Base-by-base conservation (phyloP, 495 filamentous ascomycete species). In the Neurospora africana region DNA sequence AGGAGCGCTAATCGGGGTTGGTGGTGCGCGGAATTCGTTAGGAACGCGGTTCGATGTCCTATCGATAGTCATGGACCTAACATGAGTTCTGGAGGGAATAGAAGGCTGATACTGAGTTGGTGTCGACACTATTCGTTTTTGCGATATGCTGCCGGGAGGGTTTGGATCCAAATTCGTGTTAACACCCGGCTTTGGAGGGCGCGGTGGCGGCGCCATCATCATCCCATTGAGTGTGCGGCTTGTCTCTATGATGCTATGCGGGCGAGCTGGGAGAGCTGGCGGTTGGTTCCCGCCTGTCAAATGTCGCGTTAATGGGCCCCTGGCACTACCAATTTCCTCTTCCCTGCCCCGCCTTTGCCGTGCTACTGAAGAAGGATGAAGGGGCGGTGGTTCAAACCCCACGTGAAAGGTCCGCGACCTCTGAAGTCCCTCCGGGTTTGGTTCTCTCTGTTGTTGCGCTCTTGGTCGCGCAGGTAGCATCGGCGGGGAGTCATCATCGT, bases 221-320 rank as follows among this genome's bases (percentile, higher is more conserved):
- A 75, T 36, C 71, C 70, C 67, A 78, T 79, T 68, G 73, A 73
- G 19, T 4, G 53, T 61, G 30, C 75, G 74, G 21, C 38, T 27
- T 8, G 76, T 53, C 37, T 85, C 84, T 2, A 79, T 68, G 4
- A 78, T 74, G n/a, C 78, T 81, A 30, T 74, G 76, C 15, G 85
- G 78, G 27, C 90, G 85, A 27, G 84, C 86, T 27, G 91, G 91
- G 38, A 93, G 83, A 30, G 85, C 84, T 9, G 91, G 91, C 35
- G 86, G 86, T 21, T 85, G 82, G 53, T 61, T 61, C 39, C 88
- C 84, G 5, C 85, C 84, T 3, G 79, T 77, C 27, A 76, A 43
- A 30, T 83, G 80, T 15, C 81, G 74, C 38, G 76, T 70, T 36
- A 82, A 72, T 15, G 78, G 73, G 9, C 73, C 74, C 61, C 78